Base-by-base conservation (phyloP, 1,139 yeast genomes). In the Yarrowia galli region DNA sequence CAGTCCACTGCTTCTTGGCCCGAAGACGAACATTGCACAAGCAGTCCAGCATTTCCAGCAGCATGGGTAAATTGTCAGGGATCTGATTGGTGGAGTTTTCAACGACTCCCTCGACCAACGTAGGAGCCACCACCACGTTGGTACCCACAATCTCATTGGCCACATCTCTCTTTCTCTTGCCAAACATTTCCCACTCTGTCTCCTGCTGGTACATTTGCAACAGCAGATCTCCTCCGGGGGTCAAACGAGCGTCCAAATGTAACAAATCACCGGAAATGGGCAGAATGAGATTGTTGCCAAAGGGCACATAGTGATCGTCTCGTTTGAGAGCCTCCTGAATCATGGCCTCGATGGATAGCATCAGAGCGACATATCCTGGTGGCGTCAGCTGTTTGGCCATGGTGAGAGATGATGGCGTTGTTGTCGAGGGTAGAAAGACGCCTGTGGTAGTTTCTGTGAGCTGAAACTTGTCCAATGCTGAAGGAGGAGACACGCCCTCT, bases 341-440 rank as follows among this genome's bases (percentile, higher is more conserved):
- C 76, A 85, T 78, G 69, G 87, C 84, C 74, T 87, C 84, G 42
- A 88, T 80, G 0, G 93, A 88, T 70, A 85, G 85, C 42, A 87
- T 74, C 67, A 89, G 84, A n/a, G 89, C 74, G 81, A 81, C 66
- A 83, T 85, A 72, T 79, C 85, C 56, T 84, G 84, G 69, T 81
- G 76, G 74, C 77, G 79, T 7, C 76, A 79, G 69, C 73, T 77
- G 16, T 8, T 80, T 77, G 68, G 70, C 23, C 65, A 63, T 73
- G 69, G 9, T 78, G 81, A 1, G 76, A 3, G 76, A 71, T n/a
- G 79, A 78, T 5, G 78, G 72, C 35, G 79, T 70, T 71, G 78
- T 71, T 72, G 81, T 71, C 73, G 78, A 70, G 68, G 80, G 73
- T 28, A 75, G 69, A 72, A 84, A 71, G 54, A 75, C 70, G 42